phyloP scores from a whole-genome alignment of 495 filamentous ascomycete species.

The Penicillium soppii region DNA sequence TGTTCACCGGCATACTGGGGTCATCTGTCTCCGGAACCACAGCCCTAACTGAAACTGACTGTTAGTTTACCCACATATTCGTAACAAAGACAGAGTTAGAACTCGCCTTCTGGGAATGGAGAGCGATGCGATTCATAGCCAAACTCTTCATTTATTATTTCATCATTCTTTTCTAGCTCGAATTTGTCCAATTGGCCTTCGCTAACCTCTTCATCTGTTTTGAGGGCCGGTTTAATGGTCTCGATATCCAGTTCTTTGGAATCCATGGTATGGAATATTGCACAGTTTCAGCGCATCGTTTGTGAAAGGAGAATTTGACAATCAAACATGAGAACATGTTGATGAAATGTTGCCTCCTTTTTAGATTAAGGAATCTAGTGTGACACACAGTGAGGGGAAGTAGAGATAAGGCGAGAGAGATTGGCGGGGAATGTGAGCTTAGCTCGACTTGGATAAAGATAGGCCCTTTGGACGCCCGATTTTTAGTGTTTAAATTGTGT shows the following conservation, averaged over 20 bases:
- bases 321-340: not conserved
- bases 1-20: conserved; percentile 31
- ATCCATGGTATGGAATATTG: conserved; percentile 12
- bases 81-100: not conserved
- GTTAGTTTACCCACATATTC: not conserved
- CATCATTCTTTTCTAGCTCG: conserved; percentile 28
- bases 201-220: conserved; percentile 24
- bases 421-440: not conserved
- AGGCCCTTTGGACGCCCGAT: conserved; percentile 1
- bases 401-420: conserved; percentile 9
- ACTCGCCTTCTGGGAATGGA: conserved; percentile 37
- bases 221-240: conserved; percentile 10
- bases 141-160: conserved; percentile 31
- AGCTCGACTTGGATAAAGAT: not conserved
- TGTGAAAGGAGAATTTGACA: too few relatives aligned
- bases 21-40: conserved; percentile 45
- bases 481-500: not conserved
- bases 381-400: conserved; percentile 4
- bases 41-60: conserved; percentile 23
- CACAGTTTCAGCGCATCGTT: not conserved
- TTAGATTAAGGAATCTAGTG: too few relatives aligned
- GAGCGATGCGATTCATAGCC: conserved; percentile 37
- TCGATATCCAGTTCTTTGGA: conserved; percentile 13
- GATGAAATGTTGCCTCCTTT: too few relatives aligned
- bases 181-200: conserved; percentile 29